Base-by-base conservation (phyloP, 768 basidiomycete genomes). In the Dioszegia hungarica region DNA sequence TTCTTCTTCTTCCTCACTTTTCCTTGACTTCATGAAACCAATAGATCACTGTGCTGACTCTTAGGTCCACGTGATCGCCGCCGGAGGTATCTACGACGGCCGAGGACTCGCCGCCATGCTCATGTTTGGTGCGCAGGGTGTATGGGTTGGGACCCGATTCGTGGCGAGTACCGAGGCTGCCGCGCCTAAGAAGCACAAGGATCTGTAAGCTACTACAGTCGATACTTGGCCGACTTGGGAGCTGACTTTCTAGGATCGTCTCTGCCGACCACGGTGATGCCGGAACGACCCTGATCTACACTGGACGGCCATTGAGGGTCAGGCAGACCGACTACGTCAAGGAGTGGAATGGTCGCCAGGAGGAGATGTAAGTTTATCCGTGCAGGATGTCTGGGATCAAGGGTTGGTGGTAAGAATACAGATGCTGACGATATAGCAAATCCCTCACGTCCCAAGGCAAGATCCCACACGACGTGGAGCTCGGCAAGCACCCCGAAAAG, bases 51-150 rank as follows among this genome's bases (percentile, higher is more conserved):
- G 19, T 37, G 20, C 31, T 37, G 17, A 40, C 14, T 17, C 20
- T 5, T 51, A 70, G 67, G 67, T 95, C 11, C 88, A 89, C 69
- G 89, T 97, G 40, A 78, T 97, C 57, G 92, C 90, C 25, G 92
- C 92, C 4, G 92, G 92, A 29, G 92, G 90, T 0, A 87, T 97
- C 19, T 90, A 84, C 77, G 90, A 94, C 64, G 91, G 91, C 4
- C 82, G 91, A 47, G 83, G 87, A 57, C 80, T 94, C 9, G 91
- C 89, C 3, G 88, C 92, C 15, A 90, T 92, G 68, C 76, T 97
- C 53, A 80, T 85, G 65, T 93, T 87, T 84, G 92, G 92, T 60
- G 91, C 91, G 34, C 82, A 90, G 64, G 92, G 81, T 33, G 90
- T 92, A 52, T 88, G 80, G 82, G 86, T 89, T 34, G 88, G 88